Evolutionary conservation across 2,329 filamentous ascomycete species (phyloP).

Genomic region (Pyrenochaeta sp.): DNA sequence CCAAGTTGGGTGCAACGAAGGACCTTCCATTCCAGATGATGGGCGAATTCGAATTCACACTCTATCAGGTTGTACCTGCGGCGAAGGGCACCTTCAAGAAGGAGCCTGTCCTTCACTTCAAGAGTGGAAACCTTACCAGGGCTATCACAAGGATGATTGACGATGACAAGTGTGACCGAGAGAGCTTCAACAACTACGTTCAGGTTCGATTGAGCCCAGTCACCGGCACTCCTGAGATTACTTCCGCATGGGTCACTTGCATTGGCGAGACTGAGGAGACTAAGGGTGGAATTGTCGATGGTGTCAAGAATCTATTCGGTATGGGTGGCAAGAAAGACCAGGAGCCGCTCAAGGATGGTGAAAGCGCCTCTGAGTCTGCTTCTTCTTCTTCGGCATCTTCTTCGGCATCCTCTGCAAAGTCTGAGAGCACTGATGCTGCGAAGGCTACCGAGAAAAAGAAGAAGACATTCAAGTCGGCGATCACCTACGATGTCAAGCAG

Average conservation of each 20-base stretch:
- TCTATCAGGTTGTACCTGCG: constrained; percentile 74
- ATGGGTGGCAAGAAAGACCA: constrained; percentile 92
- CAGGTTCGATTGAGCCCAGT: constrained; percentile 74
- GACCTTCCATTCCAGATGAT: constrained; percentile 83
- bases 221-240: constrained; percentile 81
- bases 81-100: constrained; percentile 58
- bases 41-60: constrained; percentile 79
- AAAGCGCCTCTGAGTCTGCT: constrained; percentile 53
- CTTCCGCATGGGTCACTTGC: constrained; percentile 81
- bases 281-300: constrained; percentile 86
- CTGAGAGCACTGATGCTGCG: constrained; percentile 58
- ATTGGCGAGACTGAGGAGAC: constrained; percentile 74
- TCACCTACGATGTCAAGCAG: constrained; percentile 55
- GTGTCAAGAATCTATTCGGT: constrained; percentile 94
- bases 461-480: constrained; percentile 60
- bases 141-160: constrained; percentile 80
- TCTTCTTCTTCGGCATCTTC: constrained; percentile 53
- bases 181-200: constrained; percentile 82
- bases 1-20: constrained; percentile 79
- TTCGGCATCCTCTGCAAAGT: constrained; percentile 54
- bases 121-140: constrained; percentile 85
- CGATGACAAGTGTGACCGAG: constrained; percentile 76
- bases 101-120: constrained; percentile 69
- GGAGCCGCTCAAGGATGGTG: constrained; percentile 67
- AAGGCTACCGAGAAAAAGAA: constrained; percentile 57